Evolutionary conservation across 2,329 filamentous ascomycete species (phyloP).

Genomic region (Botrytis galanthina): DNA sequence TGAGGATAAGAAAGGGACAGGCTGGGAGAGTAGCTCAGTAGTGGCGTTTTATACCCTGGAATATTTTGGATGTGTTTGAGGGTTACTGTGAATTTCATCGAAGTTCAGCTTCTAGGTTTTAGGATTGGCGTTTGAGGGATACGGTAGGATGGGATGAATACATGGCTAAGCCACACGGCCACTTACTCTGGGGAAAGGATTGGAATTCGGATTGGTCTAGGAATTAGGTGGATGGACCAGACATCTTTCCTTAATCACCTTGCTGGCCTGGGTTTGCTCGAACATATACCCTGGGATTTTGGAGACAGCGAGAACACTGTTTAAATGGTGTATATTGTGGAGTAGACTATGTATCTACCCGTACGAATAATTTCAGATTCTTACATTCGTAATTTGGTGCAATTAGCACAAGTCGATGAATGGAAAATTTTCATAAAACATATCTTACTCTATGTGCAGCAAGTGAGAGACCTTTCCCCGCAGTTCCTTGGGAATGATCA

Average conservation of each 20-base stretch:
- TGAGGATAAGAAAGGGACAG: slow-evolving; percentile 12
- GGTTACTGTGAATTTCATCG: background rate
- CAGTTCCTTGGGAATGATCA: background rate
- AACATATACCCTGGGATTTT: slow-evolving; percentile 12
- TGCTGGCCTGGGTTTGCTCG: background rate
- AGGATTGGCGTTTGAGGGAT: slow-evolving; percentile 6
- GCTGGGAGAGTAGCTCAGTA: background rate
- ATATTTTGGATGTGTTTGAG: background rate
- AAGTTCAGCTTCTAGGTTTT: background rate
- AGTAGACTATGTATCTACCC: background rate
- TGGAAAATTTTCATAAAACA: background rate
- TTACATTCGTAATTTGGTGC: background rate
- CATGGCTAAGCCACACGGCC: background rate
- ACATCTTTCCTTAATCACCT: background rate
- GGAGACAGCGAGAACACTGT: background rate
- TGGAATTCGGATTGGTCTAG: background rate
- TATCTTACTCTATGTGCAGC: background rate
- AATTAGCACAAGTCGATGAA: background rate
- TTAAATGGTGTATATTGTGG: background rate
- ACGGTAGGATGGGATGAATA: background rate
- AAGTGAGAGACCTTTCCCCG: background rate
- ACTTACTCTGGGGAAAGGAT: background rate
- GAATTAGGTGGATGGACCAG: background rate
- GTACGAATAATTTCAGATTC: background rate
- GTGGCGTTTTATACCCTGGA: background rate